phyloP scores from a whole-genome alignment of 768 basidiomycete genomes.

The Arthromyces matolae region DNA sequence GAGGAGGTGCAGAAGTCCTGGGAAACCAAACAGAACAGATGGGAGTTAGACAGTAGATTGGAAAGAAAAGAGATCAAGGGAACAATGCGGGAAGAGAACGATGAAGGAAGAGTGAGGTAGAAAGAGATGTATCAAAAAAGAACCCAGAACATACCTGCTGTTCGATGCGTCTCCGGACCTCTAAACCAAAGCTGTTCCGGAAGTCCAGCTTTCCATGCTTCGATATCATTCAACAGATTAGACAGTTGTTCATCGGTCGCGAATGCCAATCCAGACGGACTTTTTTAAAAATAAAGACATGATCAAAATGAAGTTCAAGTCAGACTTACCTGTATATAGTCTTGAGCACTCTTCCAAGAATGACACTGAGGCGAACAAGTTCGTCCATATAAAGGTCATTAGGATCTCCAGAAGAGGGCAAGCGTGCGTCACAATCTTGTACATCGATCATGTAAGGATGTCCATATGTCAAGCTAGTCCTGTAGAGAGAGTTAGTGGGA shows the following conservation, averaged over 20 bases:
- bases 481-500: constrained; percentile 24
- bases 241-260: constrained; percentile 80
- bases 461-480: constrained; percentile 86
- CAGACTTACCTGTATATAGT: constrained; percentile 79
- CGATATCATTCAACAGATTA: constrained; percentile 58
- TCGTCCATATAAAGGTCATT: constrained; percentile 83
- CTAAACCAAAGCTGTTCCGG: constrained; percentile 76
- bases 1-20: constrained; percentile 84
- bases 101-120: too few relatives aligned
- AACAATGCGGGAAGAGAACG: too few relatives aligned
- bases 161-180: constrained; percentile 61
- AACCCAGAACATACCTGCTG: constrained; percentile 51
- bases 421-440: constrained; percentile 90
- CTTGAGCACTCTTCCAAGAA: constrained; percentile 89
- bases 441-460: constrained; percentile 97
- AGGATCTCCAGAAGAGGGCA: constrained; percentile 84
- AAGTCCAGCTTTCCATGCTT: constrained; percentile 74
- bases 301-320: neutral
- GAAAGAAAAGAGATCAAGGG: too few relatives aligned
- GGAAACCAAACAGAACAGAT: too few relatives aligned
- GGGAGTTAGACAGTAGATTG: too few relatives aligned
- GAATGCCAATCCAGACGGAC: constrained; percentile 83
- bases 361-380: constrained; percentile 85
- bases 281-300: constrained; percentile 27
- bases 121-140: neutral